Evolutionary conservation across 768 basidiomycete species (phyloP), one percentile per base, ranked within the genome.

Genomic region (Pisolithus albus): DNA sequence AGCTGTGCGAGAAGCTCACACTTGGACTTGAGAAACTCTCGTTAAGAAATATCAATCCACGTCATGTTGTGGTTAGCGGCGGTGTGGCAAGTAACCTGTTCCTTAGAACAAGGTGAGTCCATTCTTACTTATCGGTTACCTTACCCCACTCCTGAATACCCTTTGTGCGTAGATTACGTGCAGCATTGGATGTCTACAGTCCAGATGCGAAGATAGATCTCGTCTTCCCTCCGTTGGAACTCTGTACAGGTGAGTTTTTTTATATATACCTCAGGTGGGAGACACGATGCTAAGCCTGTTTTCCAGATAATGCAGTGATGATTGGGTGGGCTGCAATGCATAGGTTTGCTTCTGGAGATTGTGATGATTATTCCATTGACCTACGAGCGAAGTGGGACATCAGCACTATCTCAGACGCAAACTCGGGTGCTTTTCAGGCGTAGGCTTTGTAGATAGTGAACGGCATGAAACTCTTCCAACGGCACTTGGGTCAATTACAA

Each of bases 281-380:
- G 19, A 49, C 55, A 8, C 18, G n/a, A 19, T 24, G 26, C 32
- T 5, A 48, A 13, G 47, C 40, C 21, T 37, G 11, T 43, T 19
- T 34, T 21, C 19, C 56, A 94, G 95, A 97, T 61, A 98, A 97
- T 65, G 95, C 95, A 1, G 94, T 81, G 8, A 98, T 98, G 95
- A 89, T 97, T 57, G 95, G 80, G 2, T 95, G 87, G 88, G 88
- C 93, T 4, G 84, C 89, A 0, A 86, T 94, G 78, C 71, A 84
- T 59, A 81, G 92, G 11, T 88, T 96, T 55, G 73, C 86, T 23
- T 71, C 70, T 0, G 72, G 71, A 4, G 82, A 85, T 52, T 68
- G 75, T 41, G 86, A 86, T 59, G 71, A 77, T 7, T 90, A 84
- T 56, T 71, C 75, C 21, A 73, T 87, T 13, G 76, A 77, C 19